These are phyloP conservation scores for Eleusine indica DNA, from an alignment of 176 grass and related monocot species.

Conservation along the genomic window DNA sequence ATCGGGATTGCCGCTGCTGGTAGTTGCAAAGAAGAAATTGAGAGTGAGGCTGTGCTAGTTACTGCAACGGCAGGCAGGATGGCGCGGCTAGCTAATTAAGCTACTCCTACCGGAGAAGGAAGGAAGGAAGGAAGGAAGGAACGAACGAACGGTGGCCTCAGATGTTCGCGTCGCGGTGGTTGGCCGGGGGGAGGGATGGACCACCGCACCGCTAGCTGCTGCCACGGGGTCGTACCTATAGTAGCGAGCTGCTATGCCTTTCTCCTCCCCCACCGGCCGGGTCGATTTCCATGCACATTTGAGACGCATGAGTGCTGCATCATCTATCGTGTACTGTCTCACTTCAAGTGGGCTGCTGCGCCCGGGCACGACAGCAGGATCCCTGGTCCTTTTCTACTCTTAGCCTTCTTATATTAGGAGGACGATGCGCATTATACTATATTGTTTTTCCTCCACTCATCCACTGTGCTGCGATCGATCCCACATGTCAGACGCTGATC, in stretches of 20 bases:
- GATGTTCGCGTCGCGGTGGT: constrained; percentile 62
- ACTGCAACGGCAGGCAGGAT: neutral
- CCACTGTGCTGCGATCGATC: no score
- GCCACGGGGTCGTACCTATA: neutral
- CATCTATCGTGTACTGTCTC: constrained; percentile 51
- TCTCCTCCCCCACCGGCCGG: neutral
- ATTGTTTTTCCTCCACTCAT: no score
- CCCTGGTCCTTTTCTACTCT: neutral
- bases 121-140: neutral
- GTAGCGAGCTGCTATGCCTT: constrained; percentile 10
- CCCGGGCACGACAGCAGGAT: constrained; percentile 44
- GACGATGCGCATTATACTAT: no score
- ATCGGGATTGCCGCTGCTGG: neutral
- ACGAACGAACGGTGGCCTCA: constrained; percentile 29
- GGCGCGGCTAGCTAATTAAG: neutral
- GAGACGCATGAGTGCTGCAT: neutral
- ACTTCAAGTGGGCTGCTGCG: constrained; percentile 58
- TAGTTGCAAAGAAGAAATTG: neutral
- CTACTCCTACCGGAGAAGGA: no score
- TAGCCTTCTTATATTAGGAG: no score
- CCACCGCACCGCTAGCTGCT: constrained; percentile 16
- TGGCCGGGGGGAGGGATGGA: constrained; percentile 20
- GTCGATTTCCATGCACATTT: constrained; percentile 11
- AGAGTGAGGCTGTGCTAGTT: neutral
- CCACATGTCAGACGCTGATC: no score